Base-by-base conservation (phyloP, 441 rosid genomes). In the Croton setiger region DNA sequence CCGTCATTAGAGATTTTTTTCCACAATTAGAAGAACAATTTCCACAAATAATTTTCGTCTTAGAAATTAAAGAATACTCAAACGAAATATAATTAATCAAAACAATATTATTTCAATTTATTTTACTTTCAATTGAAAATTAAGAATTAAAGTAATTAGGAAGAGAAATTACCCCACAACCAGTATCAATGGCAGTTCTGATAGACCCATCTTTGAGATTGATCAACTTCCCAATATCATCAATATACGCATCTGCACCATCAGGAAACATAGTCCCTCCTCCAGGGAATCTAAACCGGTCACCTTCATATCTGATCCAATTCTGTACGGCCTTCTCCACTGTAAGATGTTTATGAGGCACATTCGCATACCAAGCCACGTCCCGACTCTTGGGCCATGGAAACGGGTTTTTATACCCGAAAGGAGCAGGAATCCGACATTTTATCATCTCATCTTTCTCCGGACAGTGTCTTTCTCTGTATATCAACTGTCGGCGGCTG, bases 251-350 rank as follows among this genome's bases (percentile, higher is more conserved):
- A 64, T 84, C 84, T 5, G 93, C 98, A 17, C 98, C 98, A 49
- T 84, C 68, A 1, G 97, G 98, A 60, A 92, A 92, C 97, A 88
- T 90, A 21, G 98, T 90, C 7, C 98, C 98, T 21, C 98, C 98
- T 0, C 98, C 98, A 0, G 97, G 97, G 76, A 92, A 92, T 72
- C 79, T 72, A 74, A 92, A 92, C 64, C 83, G 79, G 41, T 92
- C 88, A 0, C 88, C 96, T 74, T 85, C 88, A 71, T 63, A 83
- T 53, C 81, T 76, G 23, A 93, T 87, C 98, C 97, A 93, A 70
- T 93, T 88, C 80, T 93, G 97, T 71, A 78, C 90, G 0, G 97
- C 93, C 77, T 93, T 93, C 75, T 88, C 96, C 62, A 90, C 89
- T 43, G 93, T 93, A 59, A 93, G 80, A 58, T 90, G 89, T 79